phyloP scores from a whole-genome alignment of 1,139 yeast genomes.

The Yamadazyma diddensiae region DNA sequence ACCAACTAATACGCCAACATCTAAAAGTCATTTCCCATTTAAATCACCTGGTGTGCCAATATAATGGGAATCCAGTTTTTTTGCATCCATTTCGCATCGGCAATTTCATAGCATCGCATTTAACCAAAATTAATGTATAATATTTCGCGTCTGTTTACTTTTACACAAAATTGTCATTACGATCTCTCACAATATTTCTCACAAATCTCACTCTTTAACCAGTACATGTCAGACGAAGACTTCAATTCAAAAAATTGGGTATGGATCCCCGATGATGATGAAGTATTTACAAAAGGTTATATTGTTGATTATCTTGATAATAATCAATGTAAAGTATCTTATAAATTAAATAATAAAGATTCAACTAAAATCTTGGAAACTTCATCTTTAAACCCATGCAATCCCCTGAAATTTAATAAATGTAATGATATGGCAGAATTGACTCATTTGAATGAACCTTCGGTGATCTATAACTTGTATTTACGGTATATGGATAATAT shows the following conservation, averaged over 20 bases:
- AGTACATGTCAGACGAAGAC: constrained; percentile 32
- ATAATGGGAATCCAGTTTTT: too few relatives aligned
- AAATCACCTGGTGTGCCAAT: too few relatives aligned
- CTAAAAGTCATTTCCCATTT: not conserved
- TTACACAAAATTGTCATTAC: constrained; percentile 8
- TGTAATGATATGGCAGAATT: constrained; percentile 95
- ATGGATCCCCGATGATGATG: constrained; percentile 75
- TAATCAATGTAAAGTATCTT: constrained; percentile 49
- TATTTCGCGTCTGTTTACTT: not conserved
- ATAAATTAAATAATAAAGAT: constrained; percentile 42
- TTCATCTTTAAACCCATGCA: constrained; percentile 59
- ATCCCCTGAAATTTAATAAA: constrained; percentile 89
- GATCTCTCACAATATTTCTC: too few relatives aligned
- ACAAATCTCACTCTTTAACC: constrained; percentile 3
- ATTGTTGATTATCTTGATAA: constrained; percentile 55
- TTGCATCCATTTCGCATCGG: not conserved
- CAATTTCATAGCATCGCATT: not conserved
- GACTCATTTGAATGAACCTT: constrained; percentile 91
- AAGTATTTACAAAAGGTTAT: constrained; percentile 68
- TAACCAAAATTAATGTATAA: not conserved
- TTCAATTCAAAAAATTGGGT: constrained; percentile 63
- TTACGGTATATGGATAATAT: constrained; percentile 73
- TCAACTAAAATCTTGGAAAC: constrained; percentile 37
- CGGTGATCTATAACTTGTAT: constrained; percentile 80
- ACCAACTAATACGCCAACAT: constrained; percentile 8